Percentiles rank a stretch among this genome's conserved stretches.
phyloP scores from a whole-genome alignment of 176 grass and related monocot genomes.

The Triticum monococcum region DNA sequence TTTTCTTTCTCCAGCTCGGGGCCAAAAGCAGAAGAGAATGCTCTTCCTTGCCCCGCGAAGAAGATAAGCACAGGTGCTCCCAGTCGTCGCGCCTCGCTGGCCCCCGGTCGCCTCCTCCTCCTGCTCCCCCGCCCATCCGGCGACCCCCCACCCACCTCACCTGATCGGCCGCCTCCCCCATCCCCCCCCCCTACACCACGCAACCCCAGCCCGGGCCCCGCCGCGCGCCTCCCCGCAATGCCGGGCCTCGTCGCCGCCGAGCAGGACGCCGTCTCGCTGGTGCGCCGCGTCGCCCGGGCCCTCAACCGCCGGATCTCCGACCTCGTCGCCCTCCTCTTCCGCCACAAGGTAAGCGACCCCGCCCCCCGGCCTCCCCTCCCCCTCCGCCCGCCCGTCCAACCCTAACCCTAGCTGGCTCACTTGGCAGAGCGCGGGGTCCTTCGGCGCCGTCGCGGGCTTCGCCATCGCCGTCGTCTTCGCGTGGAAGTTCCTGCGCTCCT shows the following conservation, averaged over 20 bases:
- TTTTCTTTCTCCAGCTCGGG: not conserved
- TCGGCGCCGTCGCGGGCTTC: conserved; percentile 88
- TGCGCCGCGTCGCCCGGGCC: conserved; percentile 63
- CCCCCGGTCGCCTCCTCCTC: conserved; percentile 6
- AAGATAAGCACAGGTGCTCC: conserved; percentile 49
- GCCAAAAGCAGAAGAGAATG: not conserved
- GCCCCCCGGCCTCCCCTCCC: not conserved
- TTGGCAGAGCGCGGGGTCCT: conserved; percentile 57
- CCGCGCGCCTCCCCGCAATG: conserved; percentile 22
- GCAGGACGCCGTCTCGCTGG: conserved; percentile 54
- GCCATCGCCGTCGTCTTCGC: conserved; percentile 91
- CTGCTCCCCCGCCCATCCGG: not conserved
- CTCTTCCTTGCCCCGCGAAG: conserved; percentile 12
- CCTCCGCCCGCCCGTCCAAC: not conserved
- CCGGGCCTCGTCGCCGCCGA: conserved; percentile 53
- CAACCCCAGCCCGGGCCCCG: not conserved
- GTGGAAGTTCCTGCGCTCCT: conserved; percentile 74
- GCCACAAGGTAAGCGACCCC: conserved; percentile 50
- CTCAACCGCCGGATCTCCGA: conserved; percentile 83
- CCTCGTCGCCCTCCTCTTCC: conserved; percentile 55
- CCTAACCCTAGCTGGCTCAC: conserved; percentile 32
- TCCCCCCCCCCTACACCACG: not conserved
- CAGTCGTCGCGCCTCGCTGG: not conserved
- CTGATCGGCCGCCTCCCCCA: not conserved
- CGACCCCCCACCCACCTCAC: not conserved